A percentile compares a stretch with the other conserved stretches of the same genome.
Conservation (phyloP, 1,284 basidiomycete genomes). For the Cryptococcus sp. region DNA sequence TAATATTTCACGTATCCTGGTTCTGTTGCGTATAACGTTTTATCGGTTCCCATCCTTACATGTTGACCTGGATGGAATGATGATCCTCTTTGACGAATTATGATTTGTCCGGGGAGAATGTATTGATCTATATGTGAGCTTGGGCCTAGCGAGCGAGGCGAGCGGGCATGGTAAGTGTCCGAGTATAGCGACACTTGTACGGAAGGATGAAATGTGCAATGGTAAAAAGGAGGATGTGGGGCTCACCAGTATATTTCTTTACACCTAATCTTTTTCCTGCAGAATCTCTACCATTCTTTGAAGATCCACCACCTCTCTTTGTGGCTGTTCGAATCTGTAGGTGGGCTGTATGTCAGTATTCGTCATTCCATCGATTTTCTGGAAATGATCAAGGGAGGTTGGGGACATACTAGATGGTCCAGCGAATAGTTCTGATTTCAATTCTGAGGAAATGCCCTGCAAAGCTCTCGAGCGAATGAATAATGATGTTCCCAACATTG, state of each 20-base stretch:
- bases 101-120: conserved; percentile 88
- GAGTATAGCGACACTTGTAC: too few relatives aligned
- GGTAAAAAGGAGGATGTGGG: too few relatives aligned
- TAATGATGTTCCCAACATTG: conserved; percentile 19
- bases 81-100: conserved; percentile 84
- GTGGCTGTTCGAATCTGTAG: conserved; percentile 79
- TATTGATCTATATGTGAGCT: conserved; percentile 62
- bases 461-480: conserved; percentile 21
- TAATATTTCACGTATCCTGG: conserved; percentile 92
- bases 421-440: conserved; percentile 34
- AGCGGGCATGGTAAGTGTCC: conserved; percentile 3
- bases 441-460: conserved; percentile 14
- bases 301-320: conserved; percentile 87
- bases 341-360: conserved; percentile 6
- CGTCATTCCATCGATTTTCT: neutral
- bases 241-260: conserved; percentile 86
- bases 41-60: conserved; percentile 84
- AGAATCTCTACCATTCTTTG: conserved; percentile 84
- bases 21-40: conserved; percentile 80
- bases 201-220: too few relatives aligned
- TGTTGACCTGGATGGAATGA: conserved; percentile 88
- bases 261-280: conserved; percentile 85
- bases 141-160: neutral
- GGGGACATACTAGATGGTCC: conserved; percentile 31
- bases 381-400: neutral